These are phyloP conservation scores for Tuber brumale DNA, from an alignment of 495 filamentous ascomycete species.

Conservation along the genomic window DNA sequence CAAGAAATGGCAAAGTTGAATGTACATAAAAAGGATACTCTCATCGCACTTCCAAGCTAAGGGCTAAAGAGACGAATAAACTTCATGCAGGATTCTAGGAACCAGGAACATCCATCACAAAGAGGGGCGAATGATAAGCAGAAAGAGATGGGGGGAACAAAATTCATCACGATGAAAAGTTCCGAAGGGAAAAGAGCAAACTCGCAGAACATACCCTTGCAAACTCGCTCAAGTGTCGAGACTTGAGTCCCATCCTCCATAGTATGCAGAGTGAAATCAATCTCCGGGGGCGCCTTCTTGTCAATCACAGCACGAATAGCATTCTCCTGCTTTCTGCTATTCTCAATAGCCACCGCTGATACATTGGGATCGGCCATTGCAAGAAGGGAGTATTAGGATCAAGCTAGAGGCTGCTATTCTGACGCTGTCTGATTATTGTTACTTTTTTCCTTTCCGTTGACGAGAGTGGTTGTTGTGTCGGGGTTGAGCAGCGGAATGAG, in stretches of 20 bases:
- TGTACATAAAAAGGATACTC: background rate
- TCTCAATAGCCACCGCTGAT: constrained; percentile 35
- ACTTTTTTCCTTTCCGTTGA: background rate
- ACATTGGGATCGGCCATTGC: constrained; percentile 39
- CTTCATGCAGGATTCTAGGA: background rate
- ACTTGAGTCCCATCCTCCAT: constrained; percentile 97
- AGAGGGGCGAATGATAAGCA: background rate
- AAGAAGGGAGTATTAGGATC: constrained; percentile 1
- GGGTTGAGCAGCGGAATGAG: constrained; percentile 15
- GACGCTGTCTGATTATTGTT: background rate
- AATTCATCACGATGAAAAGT: background rate
- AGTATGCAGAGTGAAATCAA: constrained; percentile 93
- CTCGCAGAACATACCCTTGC: constrained; percentile 67
- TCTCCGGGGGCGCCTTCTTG: constrained; percentile 91
- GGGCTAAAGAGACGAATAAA: background rate
- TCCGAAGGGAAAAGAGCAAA: background rate
- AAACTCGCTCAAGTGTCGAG: constrained; percentile 88
- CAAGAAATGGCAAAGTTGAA: background rate
- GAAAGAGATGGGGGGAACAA: background rate
- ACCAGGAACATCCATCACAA: background rate
- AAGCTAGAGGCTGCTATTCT: background rate
- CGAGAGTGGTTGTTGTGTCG: constrained; percentile 4
- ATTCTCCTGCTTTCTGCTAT: constrained; percentile 53
- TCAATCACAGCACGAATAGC: constrained; percentile 74
- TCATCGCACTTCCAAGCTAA: background rate